Conservation (phyloP, 1,284 basidiomycete genomes). For the Ustilago nuda region DNA sequence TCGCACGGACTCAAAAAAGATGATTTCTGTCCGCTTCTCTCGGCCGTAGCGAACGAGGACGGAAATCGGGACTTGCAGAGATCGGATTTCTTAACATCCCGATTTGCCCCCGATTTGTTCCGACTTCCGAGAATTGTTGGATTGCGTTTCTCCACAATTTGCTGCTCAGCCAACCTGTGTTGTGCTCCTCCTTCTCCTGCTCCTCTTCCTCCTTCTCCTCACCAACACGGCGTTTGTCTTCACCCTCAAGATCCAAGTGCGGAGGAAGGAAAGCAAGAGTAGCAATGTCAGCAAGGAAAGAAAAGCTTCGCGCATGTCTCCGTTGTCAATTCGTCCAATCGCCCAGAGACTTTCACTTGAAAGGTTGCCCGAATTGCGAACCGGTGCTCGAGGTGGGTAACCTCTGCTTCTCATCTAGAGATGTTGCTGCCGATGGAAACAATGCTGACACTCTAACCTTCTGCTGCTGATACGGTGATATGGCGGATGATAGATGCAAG, state of each 20-base stretch:
- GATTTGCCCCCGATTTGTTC: not conserved
- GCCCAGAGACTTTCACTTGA: slow-evolving; percentile 83
- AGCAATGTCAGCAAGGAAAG: slow-evolving; percentile 52
- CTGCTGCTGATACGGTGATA: not conserved
- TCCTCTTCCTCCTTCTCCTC: not conserved
- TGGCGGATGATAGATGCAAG: slow-evolving; percentile 79
- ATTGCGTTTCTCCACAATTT: not conserved
- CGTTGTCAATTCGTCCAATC: slow-evolving; percentile 90
- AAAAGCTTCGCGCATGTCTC: slow-evolving; percentile 85
- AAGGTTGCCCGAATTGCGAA: slow-evolving; percentile 97
- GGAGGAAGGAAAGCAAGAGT: not conserved
- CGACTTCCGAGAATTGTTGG: not conserved
- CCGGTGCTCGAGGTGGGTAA: slow-evolving; percentile 84
- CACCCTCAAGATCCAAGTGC: too few species aligned
- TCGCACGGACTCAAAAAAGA: slow-evolving; percentile 12
- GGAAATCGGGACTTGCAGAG: slow-evolving; percentile 6
- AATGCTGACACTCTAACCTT: not conserved
- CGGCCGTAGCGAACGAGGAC: not conserved
- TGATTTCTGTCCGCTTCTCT: not conserved
- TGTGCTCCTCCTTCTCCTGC: not conserved
- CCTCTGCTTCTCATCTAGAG: not conserved
- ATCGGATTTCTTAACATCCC: slow-evolving; percentile 18
- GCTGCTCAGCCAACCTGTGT: not conserved
- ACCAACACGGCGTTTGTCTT: not conserved
- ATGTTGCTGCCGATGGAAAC: too few species aligned